Evolutionary conservation across 2,329 filamentous ascomycete genomes (phyloP), one percentile per base, ranked within the genome.

Genomic region (Fusarium concolor): DNA sequence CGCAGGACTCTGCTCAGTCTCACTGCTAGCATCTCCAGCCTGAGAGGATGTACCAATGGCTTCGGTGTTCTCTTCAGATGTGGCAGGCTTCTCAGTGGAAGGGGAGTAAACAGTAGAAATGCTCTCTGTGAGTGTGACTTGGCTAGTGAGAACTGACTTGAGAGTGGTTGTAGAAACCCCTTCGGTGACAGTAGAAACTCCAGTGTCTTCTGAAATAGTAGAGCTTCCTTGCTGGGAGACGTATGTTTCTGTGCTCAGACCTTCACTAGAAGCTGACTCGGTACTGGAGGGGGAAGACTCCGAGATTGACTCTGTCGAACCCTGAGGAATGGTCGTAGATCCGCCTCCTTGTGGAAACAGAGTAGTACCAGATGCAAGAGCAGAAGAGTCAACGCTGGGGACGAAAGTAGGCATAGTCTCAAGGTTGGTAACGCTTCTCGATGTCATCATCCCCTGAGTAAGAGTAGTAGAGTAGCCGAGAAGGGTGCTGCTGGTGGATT

Each of bases 321-420:
- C 24, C 11, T 26, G 31, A 11, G 56, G 31, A 20, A 41, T 35
- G 6, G 24, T 50, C 6, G 63, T 58, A 15, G 49, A 53, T 3
- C 12, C 43, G 10, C 41, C 44, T 3, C 45, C 43, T 24, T 57
- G 56, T 0, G 66, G 45, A 4, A 26, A 31, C 5, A 43, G 33
- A 17, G 50, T 67, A 11, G 62, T 65, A 7, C 52, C 64, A n/a
- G 45, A 37, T 22, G 58, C 57, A 17, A 63, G 37, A 26, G 69
- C 71, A 15, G 58, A 71, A 6, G 71, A 72, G 20, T 47, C 60
- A 8, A 47, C 38, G 5, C 63, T 73, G 3, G 53, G 58, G 8
- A 58, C 24, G 18, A 71, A n/a, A 2, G 56, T 69, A 4, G 71
- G 71, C 51, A 72, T 67, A 1, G 71, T 73, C 58, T 74, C 71